Evolutionary conservation across 768 basidiomycete genomes (phyloP).

Genomic region (Infundibulicybe gibba): DNA sequence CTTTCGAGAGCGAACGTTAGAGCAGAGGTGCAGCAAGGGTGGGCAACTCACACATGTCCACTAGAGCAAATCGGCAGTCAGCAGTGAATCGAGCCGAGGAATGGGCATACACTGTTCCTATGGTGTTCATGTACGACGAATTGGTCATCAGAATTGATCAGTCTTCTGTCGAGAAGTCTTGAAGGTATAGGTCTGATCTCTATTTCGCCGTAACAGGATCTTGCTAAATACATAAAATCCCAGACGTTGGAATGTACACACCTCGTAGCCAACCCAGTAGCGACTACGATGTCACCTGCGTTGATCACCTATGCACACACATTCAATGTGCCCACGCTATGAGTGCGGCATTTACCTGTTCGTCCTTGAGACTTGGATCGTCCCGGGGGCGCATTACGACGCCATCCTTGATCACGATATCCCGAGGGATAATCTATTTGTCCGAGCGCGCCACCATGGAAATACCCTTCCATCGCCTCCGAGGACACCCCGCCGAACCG

Average conservation of each 20-base stretch:
- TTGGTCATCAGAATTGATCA: conserved; percentile 51
- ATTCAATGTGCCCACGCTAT: conserved; percentile 9
- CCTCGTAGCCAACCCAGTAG: conserved; percentile 50
- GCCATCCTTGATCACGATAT: conserved; percentile 38
- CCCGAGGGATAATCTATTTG: conserved; percentile 48
- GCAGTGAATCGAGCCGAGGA: no score
- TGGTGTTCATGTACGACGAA: conserved; percentile 45
- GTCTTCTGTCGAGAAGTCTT: conserved; percentile 53
- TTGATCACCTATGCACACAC: conserved; percentile 20
- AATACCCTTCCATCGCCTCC: conserved; percentile 18
- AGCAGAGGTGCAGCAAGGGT: no score
- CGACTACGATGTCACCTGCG: conserved; percentile 47
- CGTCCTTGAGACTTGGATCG: conserved; percentile 25
- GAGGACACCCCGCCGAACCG: conserved; percentile 17
- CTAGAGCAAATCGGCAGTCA: no score
- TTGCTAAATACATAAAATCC: no score
- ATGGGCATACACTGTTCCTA: conserved; percentile 19
- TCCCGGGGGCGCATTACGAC: conserved; percentile 36
- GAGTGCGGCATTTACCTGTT: conserved; percentile 11
- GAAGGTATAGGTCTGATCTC: conserved; percentile 48
- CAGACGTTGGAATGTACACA: conserved; percentile 9
- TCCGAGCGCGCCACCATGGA: conserved; percentile 41
- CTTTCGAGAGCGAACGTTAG: no score
- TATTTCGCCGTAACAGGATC: conserved; percentile 4
- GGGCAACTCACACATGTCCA: no score